Conservation (phyloP, 371 early-diverging fungal genomes). For the Mortierella sp. region DNA sequence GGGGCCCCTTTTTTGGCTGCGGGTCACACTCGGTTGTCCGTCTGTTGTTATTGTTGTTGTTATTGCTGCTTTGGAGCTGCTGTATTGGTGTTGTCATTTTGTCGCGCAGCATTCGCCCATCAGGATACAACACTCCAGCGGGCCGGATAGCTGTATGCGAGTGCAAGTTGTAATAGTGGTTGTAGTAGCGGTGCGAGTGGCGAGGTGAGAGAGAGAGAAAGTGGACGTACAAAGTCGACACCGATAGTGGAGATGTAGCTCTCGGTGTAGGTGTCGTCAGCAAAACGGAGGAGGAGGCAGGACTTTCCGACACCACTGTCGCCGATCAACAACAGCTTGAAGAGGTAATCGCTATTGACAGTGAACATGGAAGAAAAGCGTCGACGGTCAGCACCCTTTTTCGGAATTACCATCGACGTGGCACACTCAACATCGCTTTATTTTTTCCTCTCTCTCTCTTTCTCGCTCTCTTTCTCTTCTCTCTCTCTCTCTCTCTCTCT, state of each 20-base stretch:
- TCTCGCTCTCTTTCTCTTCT: background rate
- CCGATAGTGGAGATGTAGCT: slow-evolving; percentile 99
- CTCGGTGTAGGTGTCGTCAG: slow-evolving; percentile 98
- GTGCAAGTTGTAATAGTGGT: background rate
- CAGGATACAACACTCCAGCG: background rate
- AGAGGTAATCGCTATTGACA: slow-evolving; percentile 71
- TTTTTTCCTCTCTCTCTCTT: background rate
- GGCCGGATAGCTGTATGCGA: background rate
- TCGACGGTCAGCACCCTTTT: background rate
- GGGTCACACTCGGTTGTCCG: background rate
- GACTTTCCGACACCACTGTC: slow-evolving; percentile 99
- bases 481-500: no score
- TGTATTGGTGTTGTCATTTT: background rate
- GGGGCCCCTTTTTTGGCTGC: background rate
- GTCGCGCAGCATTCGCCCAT: slow-evolving; percentile 7
- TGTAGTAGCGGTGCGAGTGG: no score
- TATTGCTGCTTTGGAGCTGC: background rate
- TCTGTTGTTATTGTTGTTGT: background rate
- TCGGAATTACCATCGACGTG: background rate
- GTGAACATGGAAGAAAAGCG: background rate
- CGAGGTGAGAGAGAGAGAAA: background rate
- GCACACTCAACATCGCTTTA: background rate
- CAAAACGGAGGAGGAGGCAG: slow-evolving; percentile 97
- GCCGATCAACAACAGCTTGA: slow-evolving; percentile 98
- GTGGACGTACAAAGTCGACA: slow-evolving; percentile 87